Evolutionary conservation across 768 basidiomycete species (phyloP), one percentile per base, ranked within the genome.

Genomic region (Piloderma croceum): DNA sequence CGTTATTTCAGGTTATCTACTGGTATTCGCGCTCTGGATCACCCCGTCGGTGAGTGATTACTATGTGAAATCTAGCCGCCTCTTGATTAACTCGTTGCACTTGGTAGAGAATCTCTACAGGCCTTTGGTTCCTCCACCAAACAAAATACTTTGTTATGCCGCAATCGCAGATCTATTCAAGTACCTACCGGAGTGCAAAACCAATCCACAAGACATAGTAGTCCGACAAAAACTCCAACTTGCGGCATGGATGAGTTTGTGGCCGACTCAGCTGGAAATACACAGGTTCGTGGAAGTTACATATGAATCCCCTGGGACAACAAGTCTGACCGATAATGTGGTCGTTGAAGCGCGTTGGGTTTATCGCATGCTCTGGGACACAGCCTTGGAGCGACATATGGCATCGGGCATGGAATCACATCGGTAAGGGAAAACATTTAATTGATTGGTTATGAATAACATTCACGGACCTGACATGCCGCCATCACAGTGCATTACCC

Each of bases 1-100:
- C n/a, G n/a, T n/a, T n/a, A n/a, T n/a, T n/a, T n/a, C 41, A 84
- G 83, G 83, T 58, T 89, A 27, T 88, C 86, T 13, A 84, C 84
- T 6, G 88, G 86, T 6, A 70, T 90, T 40, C 76, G 85, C 34
- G 77, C 88, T 2, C 63, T 90, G 12, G 87, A 90, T 57, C 87
- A 90, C 57, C 76, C 83, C 20, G 76, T 89, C 39, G 82, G 83
- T 77, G 50, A 51, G 75, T 54, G n/a, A n/a, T n/a, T n/a, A n/a
- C n/a, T n/a, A n/a, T n/a, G n/a, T n/a, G n/a, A n/a, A n/a, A n/a
- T n/a, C n/a, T 34, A 25, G 23, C 32, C 25, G 31, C 11, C 11
- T 32, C 10, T 32, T 32, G n/a, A 17, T 31, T 25, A 19, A 7
- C 35, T 37, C 12, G 37, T 7, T 39, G 5, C n/a, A n/a, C n/a